These are phyloP conservation scores for Dryas alaskensis DNA, from an alignment of 306 rosid species.

Conservation along the genomic window DNA sequence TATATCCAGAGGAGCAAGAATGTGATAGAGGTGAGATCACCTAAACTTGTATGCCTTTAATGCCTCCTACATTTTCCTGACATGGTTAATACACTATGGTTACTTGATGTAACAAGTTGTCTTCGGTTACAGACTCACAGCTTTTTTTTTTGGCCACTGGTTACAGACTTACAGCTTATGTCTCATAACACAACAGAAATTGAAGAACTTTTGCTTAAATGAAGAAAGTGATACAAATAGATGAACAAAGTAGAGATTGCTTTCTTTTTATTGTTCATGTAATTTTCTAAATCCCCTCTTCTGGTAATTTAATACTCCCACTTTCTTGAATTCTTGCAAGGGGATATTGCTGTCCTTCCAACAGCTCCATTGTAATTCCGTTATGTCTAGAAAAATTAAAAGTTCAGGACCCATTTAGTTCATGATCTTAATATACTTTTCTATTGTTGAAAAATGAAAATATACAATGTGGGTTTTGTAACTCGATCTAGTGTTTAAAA, in stretches of 20 bases:
- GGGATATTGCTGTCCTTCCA: no score
- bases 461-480: no score
- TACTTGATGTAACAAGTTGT: background rate
- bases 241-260: background rate
- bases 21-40: constrained; percentile 48
- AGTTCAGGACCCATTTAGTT: no score
- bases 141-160: no score
- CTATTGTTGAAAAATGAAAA: no score
- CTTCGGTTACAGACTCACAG: background rate
- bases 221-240: background rate
- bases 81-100: background rate
- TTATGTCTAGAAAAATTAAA: no score
- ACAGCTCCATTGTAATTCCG: no score
- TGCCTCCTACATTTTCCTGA: background rate
- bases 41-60: background rate
- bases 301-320: no score
- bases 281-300: background rate
- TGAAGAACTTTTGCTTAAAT: background rate
- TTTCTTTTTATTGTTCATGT: background rate
- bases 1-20: constrained; percentile 59
- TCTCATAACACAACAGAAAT: background rate
- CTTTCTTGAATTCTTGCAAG: no score
- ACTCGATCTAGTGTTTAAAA: no score
- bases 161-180: background rate
- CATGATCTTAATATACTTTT: no score